Conservation (phyloP, 2,329 filamentous ascomycete species). For the Xylariaceae sp. region DNA sequence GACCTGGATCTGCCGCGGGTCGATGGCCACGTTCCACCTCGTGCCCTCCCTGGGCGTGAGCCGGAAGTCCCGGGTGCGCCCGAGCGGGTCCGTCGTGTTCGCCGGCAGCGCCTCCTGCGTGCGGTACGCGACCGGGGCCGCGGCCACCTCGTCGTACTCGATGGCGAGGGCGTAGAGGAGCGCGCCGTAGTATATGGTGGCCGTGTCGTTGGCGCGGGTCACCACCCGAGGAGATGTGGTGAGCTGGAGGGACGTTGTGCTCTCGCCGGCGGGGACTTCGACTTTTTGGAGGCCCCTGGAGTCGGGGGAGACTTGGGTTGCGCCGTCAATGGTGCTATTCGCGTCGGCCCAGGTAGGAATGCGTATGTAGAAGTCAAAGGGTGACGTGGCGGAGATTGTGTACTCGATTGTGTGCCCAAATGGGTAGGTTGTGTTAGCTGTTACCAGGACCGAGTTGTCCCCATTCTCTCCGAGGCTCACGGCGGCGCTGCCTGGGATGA, state of each 20-base stretch:
- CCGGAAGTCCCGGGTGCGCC: constrained; percentile 15
- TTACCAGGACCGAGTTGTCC: constrained; percentile 31
- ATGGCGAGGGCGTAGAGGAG: constrained; percentile 22
- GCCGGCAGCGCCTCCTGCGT: constrained; percentile 7
- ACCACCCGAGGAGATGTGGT: constrained; percentile 14
- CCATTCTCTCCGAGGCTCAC: constrained; percentile 31
- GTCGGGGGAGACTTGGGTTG: constrained; percentile 4
- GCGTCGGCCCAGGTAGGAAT: constrained; percentile 19
- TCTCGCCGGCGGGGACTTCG: constrained; percentile 6
- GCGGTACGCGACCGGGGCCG: constrained; percentile 13
- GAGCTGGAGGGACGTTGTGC: constrained; percentile 8
- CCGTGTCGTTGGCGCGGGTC: constrained; percentile 16
- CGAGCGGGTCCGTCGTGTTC: constrained; percentile 12
- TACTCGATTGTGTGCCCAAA: constrained; percentile 23
- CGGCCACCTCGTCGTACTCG: constrained; percentile 11
- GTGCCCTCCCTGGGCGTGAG: constrained; percentile 12
- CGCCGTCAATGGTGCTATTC: constrained; percentile 6
- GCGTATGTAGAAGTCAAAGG: constrained; percentile 23
- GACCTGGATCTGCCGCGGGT: constrained; percentile 17
- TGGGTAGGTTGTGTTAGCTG: constrained; percentile 43
- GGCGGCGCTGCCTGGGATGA: constrained; percentile 38
- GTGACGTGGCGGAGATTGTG: constrained; percentile 21
- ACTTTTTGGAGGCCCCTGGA: constrained; percentile 11
- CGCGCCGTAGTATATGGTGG: constrained; percentile 19
- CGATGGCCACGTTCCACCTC: constrained; percentile 21